Conservation (phyloP, 2,329 filamentous ascomycete species). For the Talaromyces sp. region DNA sequence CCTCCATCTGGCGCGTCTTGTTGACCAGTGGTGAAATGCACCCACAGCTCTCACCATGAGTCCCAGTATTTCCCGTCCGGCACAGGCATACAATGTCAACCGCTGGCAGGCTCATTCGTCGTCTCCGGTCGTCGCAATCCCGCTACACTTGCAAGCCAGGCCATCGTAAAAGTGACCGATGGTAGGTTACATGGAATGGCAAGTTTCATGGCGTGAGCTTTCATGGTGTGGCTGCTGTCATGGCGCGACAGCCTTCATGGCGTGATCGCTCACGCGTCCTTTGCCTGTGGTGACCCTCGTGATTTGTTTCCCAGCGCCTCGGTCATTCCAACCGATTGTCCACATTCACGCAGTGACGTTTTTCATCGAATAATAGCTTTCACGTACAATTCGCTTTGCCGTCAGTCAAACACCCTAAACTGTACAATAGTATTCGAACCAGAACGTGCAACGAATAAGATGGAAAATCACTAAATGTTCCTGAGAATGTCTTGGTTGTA, state of each 20-base stretch:
- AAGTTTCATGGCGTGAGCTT: conserved; percentile 1
- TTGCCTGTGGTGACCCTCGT: neutral
- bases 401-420: conserved; percentile 1
- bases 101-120: neutral
- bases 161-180: neutral
- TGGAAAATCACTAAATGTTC: neutral
- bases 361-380: conserved; percentile 1
- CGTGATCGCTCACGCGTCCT: neutral
- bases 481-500: neutral
- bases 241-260: neutral
- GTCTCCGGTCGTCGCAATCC: neutral
- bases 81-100: neutral
- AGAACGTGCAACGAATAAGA: conserved; percentile 1
- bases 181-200: neutral
- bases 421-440: conserved; percentile 1
- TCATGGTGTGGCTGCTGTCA: neutral
- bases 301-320: neutral
- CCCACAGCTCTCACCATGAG: neutral
- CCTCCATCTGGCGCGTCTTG: neutral
- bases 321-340: conserved; percentile 1
- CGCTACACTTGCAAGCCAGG: neutral
- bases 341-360: conserved; percentile 1
- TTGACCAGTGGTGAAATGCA: neutral
- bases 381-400: conserved; percentile 1
- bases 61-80: neutral